These are phyloP conservation scores for Pseudogymnoascus sp. DNA, from an alignment of 2,329 filamentous ascomycete genomes.

Conservation along the genomic window DNA sequence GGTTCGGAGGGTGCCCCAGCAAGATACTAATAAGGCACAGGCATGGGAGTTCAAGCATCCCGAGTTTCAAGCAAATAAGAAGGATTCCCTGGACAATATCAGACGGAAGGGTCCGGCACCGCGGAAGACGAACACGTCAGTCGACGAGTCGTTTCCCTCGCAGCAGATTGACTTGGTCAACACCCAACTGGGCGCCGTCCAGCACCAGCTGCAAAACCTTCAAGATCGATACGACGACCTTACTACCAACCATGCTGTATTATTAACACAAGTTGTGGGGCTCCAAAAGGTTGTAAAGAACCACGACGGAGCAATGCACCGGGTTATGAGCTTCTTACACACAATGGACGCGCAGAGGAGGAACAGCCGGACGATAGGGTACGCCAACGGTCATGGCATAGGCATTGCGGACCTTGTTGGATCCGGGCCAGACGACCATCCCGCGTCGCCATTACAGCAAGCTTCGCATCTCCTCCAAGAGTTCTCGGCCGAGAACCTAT, in stretches of 20 bases:
- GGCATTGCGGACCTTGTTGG: constrained; percentile 27
- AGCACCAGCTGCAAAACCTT: constrained; percentile 82
- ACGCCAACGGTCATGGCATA: constrained; percentile 34
- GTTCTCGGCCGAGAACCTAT: constrained; percentile 55
- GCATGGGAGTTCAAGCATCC: constrained; percentile 97
- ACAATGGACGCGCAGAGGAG: constrained; percentile 55
- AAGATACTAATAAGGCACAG: constrained; percentile 35
- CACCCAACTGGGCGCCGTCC: constrained; percentile 78
- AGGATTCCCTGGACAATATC: constrained; percentile 94
- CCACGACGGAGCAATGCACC: constrained; percentile 63
- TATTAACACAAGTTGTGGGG: constrained; percentile 53
- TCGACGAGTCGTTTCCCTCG: constrained; percentile 68
- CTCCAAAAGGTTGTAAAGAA: constrained; percentile 57
- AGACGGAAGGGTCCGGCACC: constrained; percentile 89
- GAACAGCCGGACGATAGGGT: constrained; percentile 43
- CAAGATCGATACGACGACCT: constrained; percentile 81
- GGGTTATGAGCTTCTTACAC: constrained; percentile 61
- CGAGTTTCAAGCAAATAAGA: constrained; percentile 91
- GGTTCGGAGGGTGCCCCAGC: constrained; percentile 11
- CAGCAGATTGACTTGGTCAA: constrained; percentile 87
- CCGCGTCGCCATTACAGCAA: constrained; percentile 59
- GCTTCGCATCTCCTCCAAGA: constrained; percentile 58
- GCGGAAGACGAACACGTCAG: constrained; percentile 58
- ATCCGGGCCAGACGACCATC: constrained; percentile 43
- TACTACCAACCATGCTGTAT: constrained; percentile 50